These are phyloP conservation scores for Neurospora sp. DNA, from an alignment of 495 filamentous ascomycete species.

Conservation along the genomic window DNA sequence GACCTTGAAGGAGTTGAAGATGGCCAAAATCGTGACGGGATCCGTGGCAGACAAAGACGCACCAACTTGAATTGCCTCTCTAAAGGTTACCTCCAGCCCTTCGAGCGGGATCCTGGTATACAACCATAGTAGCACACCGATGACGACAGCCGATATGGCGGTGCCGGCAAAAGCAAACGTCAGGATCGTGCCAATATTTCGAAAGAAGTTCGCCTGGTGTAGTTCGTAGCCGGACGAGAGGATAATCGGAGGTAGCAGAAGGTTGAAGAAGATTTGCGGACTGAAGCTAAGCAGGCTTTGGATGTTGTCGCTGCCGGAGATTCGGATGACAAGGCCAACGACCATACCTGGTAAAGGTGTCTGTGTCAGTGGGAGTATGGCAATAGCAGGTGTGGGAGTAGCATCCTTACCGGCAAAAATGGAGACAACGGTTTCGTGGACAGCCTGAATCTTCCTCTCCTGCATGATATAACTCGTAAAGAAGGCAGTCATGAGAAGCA, in stretches of 20 bases:
- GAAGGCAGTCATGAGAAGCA: constrained; percentile 83
- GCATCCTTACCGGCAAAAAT: constrained; percentile 79
- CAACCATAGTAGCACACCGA: constrained; percentile 75
- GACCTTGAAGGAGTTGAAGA: constrained; percentile 98
- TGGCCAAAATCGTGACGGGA: constrained; percentile 92
- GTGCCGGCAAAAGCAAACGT: constrained; percentile 98
- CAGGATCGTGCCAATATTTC: constrained; percentile 93
- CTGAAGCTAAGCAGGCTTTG: constrained; percentile 86
- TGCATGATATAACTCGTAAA: constrained; percentile 96
- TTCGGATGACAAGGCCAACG: constrained; percentile 78
- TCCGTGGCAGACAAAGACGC: constrained; percentile 95
- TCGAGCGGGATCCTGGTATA: constrained; percentile 84
- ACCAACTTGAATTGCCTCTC: constrained; percentile 91
- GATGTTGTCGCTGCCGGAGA: constrained; percentile 69
- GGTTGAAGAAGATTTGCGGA: constrained; percentile 98
- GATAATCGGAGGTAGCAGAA: constrained; percentile 94
- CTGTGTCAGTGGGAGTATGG: constrained; percentile 2
- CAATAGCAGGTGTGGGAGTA: background rate
- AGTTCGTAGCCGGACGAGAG: constrained; percentile 94
- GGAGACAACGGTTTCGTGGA: constrained; percentile 95
- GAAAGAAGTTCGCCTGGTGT: constrained; percentile 97
- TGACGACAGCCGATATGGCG: constrained; percentile 90
- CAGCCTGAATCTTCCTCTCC: constrained; percentile 87
- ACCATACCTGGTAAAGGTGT: constrained; percentile 63
- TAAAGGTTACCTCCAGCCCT: constrained; percentile 73